Base-by-base conservation (phyloP, 345 rosid species). In the Ricinus communis region DNA sequence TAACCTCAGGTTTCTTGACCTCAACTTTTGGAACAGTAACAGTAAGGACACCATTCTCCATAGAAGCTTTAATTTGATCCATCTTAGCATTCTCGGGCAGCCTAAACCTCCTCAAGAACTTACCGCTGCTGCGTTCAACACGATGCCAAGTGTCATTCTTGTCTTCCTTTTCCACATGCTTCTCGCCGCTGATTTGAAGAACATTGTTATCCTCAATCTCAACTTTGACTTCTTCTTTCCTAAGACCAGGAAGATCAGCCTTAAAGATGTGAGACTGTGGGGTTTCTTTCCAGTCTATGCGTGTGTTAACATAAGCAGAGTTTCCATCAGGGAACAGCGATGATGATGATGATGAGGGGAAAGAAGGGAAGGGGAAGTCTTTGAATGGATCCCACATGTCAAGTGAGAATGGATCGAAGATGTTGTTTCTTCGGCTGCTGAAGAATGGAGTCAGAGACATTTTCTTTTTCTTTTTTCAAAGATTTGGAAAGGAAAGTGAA, bases 131-230 rank as follows among this genome's bases (percentile, higher is more conserved):
- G 5, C 68, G 51, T 51, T 62, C 74, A 15, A 71, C 40, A 1
- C n/a, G n/a, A n/a, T n/a, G 74, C 65, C 72, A 69, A 0, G 65
- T 57, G 13, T 57, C 65, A 6, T 69, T 57, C 65, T 45, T 69
- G 62, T 71, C 74, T 28, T 71, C 68, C 62, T 52, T 71, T 61
- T 62, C 68, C n/a, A 61, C 51, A 4, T 51, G 63, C 68, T 60
- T 61, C 51, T 71, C 74, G 12, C 68, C 74, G 25, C 74, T 71
- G 6, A 71, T 71, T 45, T 71, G 62, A 0, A 71, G 68, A n/a
- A 71, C 74, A 12, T 68, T 62, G 47, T 62, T 68, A 0, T 71
- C 74, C 16, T 71, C 68, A 51, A 71, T 4, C 51, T 62, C 74
- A 1, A 62, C 68, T 56, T 70, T 70, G 11, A 70, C 74, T 25